Conservation (phyloP, 2,329 filamentous ascomycete genomes). For the Cercospora canescens region DNA sequence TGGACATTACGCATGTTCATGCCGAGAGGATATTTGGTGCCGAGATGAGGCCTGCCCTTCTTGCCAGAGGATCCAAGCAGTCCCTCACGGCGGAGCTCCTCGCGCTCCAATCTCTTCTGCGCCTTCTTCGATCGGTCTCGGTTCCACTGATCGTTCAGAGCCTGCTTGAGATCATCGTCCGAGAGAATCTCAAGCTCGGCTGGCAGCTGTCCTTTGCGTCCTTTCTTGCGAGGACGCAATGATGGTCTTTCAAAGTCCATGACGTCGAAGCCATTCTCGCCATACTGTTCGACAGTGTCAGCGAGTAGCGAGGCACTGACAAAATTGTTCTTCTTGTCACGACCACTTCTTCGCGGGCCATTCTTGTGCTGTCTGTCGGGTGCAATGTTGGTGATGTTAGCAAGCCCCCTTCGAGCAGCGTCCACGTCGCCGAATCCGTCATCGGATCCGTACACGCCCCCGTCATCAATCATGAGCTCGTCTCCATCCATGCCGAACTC, state of each 20-base stretch:
- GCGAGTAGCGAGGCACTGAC: slow-evolving; percentile 58
- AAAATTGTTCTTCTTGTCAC: slow-evolving; percentile 42
- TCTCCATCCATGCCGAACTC: slow-evolving; percentile 63
- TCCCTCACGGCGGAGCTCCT: slow-evolving; percentile 47
- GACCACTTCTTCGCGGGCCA: slow-evolving; percentile 21
- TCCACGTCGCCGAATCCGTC: slow-evolving; percentile 33
- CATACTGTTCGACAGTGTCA: slow-evolving; percentile 61
- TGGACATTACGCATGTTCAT: slow-evolving; percentile 71
- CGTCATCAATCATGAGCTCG: slow-evolving; percentile 57
- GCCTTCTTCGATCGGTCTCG: slow-evolving; percentile 49
- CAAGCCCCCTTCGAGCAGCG: slow-evolving; percentile 34
- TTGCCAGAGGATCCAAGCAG: slow-evolving; percentile 38
- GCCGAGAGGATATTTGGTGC: slow-evolving; percentile 70
- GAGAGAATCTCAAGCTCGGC: slow-evolving; percentile 41
- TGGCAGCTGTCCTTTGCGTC: slow-evolving; percentile 50
- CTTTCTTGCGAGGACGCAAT: slow-evolving; percentile 65
- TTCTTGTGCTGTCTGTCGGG: slow-evolving; percentile 23
- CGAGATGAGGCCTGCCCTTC: slow-evolving; percentile 52
- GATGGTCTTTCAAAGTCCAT: slow-evolving; percentile 80
- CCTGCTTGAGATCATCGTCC: slow-evolving; percentile 45
- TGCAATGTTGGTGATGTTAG: slow-evolving; percentile 28
- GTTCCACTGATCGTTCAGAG: slow-evolving; percentile 44
- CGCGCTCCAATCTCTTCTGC: slow-evolving; percentile 48
- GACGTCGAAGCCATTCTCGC: slow-evolving; percentile 74
- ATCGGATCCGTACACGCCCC: slow-evolving; percentile 28